These are phyloP conservation scores for Arachnomyces sp. DNA, from an alignment of 2,329 filamentous ascomycete genomes.

Conservation along the genomic window DNA sequence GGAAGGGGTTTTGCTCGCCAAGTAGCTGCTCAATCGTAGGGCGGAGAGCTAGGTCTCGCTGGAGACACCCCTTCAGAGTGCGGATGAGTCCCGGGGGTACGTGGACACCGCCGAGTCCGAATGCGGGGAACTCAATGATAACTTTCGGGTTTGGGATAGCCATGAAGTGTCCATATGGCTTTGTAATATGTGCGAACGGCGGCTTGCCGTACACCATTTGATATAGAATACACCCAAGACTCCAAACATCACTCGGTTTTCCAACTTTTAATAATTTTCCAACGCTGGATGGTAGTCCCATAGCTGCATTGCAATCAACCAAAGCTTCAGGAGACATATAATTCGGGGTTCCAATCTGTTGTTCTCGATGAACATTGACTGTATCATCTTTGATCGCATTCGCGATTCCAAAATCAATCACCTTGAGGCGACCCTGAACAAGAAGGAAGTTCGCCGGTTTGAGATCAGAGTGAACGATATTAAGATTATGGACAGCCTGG, in stretches of 20 bases:
- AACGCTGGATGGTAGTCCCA: conserved; percentile 40
- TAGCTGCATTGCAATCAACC: conserved; percentile 69
- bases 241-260: conserved; percentile 95
- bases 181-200: conserved; percentile 85
- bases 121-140: conserved; percentile 39
- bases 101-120: conserved; percentile 40
- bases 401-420: conserved; percentile 98
- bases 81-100: conserved; percentile 50
- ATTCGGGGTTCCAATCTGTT: conserved; percentile 90
- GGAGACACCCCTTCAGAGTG: conserved; percentile 51
- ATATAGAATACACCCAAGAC: conserved; percentile 89
- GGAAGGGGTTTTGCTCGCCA: conserved; percentile 47
- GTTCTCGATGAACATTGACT: conserved; percentile 93
- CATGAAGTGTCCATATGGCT: conserved; percentile 72
- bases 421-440: conserved; percentile 79
- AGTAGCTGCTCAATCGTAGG: conserved; percentile 53
- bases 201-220: conserved; percentile 98
- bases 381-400: conserved; percentile 97
- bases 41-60: conserved; percentile 49
- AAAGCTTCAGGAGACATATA: conserved; percentile 98
- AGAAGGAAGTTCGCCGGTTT: conserved; percentile 97
- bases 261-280: conserved; percentile 87
- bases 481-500: conserved; percentile 75
- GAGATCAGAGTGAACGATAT: conserved; percentile 93
- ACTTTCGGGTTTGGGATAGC: conserved; percentile 45